Conservation (phyloP, 306 rosid genomes). For the Rubus idaeus region DNA sequence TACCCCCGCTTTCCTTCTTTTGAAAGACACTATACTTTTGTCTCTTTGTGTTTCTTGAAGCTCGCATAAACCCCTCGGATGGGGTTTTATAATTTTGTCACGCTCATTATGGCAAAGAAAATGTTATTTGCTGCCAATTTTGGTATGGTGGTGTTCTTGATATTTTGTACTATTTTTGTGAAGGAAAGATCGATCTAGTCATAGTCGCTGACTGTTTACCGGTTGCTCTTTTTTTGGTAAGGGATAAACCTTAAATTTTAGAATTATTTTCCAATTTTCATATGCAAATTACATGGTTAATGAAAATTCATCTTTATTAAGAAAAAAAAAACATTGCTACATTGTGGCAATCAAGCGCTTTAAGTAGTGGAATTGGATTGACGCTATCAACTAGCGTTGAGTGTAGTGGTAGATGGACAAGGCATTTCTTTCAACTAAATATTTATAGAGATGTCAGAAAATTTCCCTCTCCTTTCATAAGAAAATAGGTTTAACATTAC, state of each 20-base stretch:
- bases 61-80: constrained; percentile 5
- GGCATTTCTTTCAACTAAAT: no score
- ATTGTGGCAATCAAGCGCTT: no score
- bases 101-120: background rate
- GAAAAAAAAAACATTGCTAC: no score
- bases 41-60: constrained; percentile 33
- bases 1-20: constrained; percentile 14
- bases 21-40: constrained; percentile 35
- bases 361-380: no score
- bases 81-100: constrained; percentile 19
- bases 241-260: background rate
- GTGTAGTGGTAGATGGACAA: no score
- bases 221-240: background rate
- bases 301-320: no score
- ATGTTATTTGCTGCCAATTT: background rate
- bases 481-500: no score
- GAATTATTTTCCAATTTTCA: no score
- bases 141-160: background rate
- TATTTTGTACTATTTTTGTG: background rate
- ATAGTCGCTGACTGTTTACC: background rate
- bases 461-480: no score
- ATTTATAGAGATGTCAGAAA: no score
- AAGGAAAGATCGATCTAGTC: background rate
- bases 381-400: no score
- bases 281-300: no score